Evolutionary conservation across 352 stramenopile genomes (phyloP).

Genomic region (Phytophthora sojae): DNA sequence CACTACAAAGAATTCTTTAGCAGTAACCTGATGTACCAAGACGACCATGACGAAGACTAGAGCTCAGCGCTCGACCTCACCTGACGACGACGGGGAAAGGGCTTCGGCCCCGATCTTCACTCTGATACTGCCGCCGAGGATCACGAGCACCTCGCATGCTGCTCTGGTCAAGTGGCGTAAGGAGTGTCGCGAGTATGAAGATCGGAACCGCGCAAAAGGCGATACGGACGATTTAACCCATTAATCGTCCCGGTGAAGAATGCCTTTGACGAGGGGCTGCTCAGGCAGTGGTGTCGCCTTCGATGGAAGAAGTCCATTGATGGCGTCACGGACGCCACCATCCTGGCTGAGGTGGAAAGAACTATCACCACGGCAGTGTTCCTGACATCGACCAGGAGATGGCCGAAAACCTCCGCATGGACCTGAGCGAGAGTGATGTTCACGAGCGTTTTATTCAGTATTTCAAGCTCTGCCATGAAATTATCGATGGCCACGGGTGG

Average conservation of each 20-base stretch:
- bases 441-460: conserved; percentile 6
- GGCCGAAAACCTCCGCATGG: neutral
- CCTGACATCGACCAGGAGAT: conserved; percentile 9
- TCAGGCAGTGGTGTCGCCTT: neutral
- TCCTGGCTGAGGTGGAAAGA: neutral
- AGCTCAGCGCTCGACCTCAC: neutral
- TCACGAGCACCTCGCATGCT: neutral
- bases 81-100: neutral
- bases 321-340: neutral
- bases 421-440: conserved; percentile 1
- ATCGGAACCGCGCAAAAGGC: neutral
- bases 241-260: conserved; percentile 8
- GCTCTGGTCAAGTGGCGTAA: neutral
- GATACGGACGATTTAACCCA: neutral
- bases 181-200: conserved; percentile 6
- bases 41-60: conserved; percentile 1
- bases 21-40: conserved; percentile 2
- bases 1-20: conserved; percentile 10
- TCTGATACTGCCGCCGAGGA: neutral
- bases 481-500: conserved; percentile 5
- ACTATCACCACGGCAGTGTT: conserved; percentile 1
- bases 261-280: conserved; percentile 3
- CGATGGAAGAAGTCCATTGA: neutral
- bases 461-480: neutral
- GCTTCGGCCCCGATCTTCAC: no score